Base-by-base conservation (phyloP, 1,284 basidiomycete genomes). In the Trametes versicolor region DNA sequence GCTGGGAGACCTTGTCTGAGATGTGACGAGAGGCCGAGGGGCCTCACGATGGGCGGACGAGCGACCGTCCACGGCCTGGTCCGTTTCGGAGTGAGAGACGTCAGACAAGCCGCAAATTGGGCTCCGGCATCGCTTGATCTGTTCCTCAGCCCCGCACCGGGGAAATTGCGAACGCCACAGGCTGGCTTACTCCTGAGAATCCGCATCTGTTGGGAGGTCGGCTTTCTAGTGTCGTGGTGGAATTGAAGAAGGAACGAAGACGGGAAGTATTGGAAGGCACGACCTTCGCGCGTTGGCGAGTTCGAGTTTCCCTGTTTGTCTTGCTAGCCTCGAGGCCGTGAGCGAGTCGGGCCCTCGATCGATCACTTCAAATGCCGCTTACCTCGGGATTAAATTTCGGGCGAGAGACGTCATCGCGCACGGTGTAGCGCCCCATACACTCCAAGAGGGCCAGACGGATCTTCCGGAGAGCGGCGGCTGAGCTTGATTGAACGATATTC, bases 51-150 rank as follows among this genome's bases (percentile, higher is more conserved):
- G 41, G 41, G 17, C 17, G 9, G 53, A 21, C 53, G 39, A 39
- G 25, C 53, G 39, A n/a, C 53, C 36, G 21, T 27, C 50, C 12
- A 29, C 50, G 37, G 15, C 37, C n/a, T 53, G 19, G 21, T 29
- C 52, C 52, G 52, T 25, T 41, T 51, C 56, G 56, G 56, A 57
- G 29, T 29, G 23, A 1, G 23, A 23, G 17, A 37, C 43, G 53
- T 56, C 43, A 29, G 19, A 43, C 51, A 53, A 15, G 59, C 51
- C 51, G 51, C 43, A 29, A 45, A 34, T 54, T 34, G 32, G 5
- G 19, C 41, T 55, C 52, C 41, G 59, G 59, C 59, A 54, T 53
- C 59, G 43, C 52, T 48, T 48, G 21, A 43, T 45, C 58, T 32
- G 29, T 60, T 51, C 39, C 43, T 8, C 58, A 59, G 49, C 59